phyloP scores from a whole-genome alignment of 371 early-diverging fungal species.

The Blakeslea trispora region DNA sequence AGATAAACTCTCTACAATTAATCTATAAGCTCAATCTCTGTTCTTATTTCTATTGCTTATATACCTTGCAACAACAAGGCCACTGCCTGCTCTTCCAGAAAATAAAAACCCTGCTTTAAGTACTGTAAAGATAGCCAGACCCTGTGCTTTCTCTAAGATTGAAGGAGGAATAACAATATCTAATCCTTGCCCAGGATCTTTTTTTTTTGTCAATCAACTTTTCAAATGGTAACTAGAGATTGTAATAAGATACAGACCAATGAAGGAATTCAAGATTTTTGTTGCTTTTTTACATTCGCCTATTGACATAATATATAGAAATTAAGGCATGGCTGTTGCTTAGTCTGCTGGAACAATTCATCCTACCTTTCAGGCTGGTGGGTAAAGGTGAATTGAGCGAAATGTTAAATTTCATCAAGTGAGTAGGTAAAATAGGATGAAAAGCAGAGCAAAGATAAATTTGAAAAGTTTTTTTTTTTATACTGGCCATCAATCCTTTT shows the following conservation, averaged over 20 bases:
- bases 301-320: slow-evolving; percentile 10
- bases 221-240: background rate
- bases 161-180: slow-evolving; percentile 75
- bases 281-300: slow-evolving; percentile 76
- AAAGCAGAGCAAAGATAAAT: too few species aligned
- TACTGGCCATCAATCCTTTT: too few species aligned
- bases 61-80: slow-evolving; percentile 82
- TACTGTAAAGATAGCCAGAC: slow-evolving; percentile 90
- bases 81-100: slow-evolving; percentile 88
- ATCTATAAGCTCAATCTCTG: background rate
- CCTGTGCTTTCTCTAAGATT: slow-evolving; percentile 79
- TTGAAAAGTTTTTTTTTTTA: too few species aligned
- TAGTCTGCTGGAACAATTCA: background rate
- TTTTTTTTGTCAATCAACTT: background rate
- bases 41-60: background rate
- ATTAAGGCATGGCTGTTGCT: too few species aligned
- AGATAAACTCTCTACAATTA: background rate
- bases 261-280: slow-evolving; percentile 76
- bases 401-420: background rate
- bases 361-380: background rate
- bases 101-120: slow-evolving; percentile 92
- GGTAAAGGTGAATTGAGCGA: background rate
- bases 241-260: slow-evolving; percentile 53
- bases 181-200: slow-evolving; percentile 63
- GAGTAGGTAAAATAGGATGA: too few species aligned